Evolutionary conservation across 2,329 filamentous ascomycete genomes (phyloP), one percentile per base, ranked within the genome.

Genomic region (Ophiocordyceps camponoti-floridani): DNA sequence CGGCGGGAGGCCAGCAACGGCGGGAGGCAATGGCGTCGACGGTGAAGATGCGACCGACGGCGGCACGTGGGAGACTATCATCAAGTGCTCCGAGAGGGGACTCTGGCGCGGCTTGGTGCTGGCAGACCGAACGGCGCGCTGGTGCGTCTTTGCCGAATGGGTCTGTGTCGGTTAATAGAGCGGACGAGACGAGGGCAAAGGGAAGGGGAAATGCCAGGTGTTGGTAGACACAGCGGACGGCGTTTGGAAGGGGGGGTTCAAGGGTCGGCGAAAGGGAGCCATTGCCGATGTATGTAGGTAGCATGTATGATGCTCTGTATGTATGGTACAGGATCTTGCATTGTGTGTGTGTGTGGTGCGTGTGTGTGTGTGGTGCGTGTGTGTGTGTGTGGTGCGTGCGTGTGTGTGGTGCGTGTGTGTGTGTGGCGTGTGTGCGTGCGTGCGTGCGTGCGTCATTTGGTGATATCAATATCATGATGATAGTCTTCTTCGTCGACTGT

Each of bases 111-210:
- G 83, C 1, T 62, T 93, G 48, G 85, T 93, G 40, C 67, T 91
- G 46, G 85, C 85, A 7, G 85, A 93, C 63, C 73, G 85, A 45
- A 88, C 81, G 48, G 84, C 84, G 41, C 70, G 84, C 53, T 93
- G 85, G 85, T 91, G 85, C 56, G 85, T 93, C n/a, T 91, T 91
- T 68, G 83, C 83, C 0, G 84, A 93, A 66, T 93, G 85, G 85
- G 67, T 75, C 49, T 84, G 80, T 55, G 61, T 65, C 44, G 60
- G 61, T 42, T 63, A 31, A 49, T 19, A 19, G 42, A 48, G 52
- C 42, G 26, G 27, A 45, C 35, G 38, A 4, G 28, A 23, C 23
- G 6, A 40, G 35, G 42, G 45, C 37, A 42, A 38, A 43, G 16
- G 23, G 9, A 28, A 16, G 41, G 18, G 14, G 26, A 9, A n/a